A percentile compares a stretch with the other conserved stretches of the same genome.
phyloP scores from a whole-genome alignment of 2,329 filamentous ascomycete species.

The Onygenales sp. region DNA sequence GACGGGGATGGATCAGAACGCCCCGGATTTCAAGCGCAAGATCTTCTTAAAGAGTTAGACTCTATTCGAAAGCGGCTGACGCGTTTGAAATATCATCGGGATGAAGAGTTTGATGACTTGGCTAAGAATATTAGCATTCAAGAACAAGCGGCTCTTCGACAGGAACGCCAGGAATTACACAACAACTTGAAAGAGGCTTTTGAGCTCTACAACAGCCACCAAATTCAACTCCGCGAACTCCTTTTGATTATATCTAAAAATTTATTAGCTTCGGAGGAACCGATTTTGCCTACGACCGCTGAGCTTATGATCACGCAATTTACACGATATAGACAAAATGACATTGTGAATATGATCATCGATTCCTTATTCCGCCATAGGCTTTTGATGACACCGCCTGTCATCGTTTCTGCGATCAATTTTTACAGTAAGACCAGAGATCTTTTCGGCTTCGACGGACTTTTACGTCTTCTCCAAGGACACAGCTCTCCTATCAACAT shows the following conservation, averaged over 20 bases:
- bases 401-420: constrained; percentile 27
- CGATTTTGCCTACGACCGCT: constrained; percentile 25
- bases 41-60: constrained; percentile 26
- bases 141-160: constrained; percentile 16
- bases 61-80: constrained; percentile 22
- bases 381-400: constrained; percentile 25
- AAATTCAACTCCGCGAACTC: constrained; percentile 26
- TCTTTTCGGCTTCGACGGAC: constrained; percentile 31
- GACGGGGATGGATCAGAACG: constrained; percentile 20
- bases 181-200: constrained; percentile 21
- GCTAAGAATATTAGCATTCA: constrained; percentile 17
- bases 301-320: constrained; percentile 29
- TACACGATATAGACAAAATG: constrained; percentile 28
- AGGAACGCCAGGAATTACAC: constrained; percentile 22
- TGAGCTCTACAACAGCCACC: constrained; percentile 17
- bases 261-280: constrained; percentile 25
- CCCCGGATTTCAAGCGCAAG: constrained; percentile 21
- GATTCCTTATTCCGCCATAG: constrained; percentile 28
- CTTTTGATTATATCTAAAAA: constrained; percentile 27
- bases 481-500: constrained; percentile 24
- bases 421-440: constrained; percentile 32
- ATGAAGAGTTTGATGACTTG: constrained; percentile 23
- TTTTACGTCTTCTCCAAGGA: constrained; percentile 28
- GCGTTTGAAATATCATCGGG: constrained; percentile 17
- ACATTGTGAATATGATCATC: constrained; percentile 29